Percentiles rank a stretch among this genome's conserved stretches.
Evolutionary conservation across 768 basidiomycete genomes (phyloP).

Genomic region (Phylloporus sp.): DNA sequence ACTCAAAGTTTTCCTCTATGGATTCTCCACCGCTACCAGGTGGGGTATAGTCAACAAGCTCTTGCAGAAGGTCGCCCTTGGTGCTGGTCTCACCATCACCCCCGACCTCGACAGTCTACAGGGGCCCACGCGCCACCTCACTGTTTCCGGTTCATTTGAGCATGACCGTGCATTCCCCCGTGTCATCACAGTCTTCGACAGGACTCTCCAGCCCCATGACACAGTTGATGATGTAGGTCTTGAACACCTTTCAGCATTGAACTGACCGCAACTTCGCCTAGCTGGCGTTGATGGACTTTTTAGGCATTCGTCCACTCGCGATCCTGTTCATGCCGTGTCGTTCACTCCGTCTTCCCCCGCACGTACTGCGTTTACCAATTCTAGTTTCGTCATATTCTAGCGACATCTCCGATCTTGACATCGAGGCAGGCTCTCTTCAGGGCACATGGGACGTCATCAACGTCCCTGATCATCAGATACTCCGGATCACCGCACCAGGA

Average conservation of each 20-base stretch:
- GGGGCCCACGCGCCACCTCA: constrained; percentile 22
- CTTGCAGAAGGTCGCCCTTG: constrained; percentile 48
- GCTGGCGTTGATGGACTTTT: constrained; percentile 36
- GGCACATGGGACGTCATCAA: constrained; percentile 42
- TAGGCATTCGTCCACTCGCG: constrained; percentile 54
- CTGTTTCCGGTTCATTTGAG: constrained; percentile 24
- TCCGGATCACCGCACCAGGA: constrained; percentile 33
- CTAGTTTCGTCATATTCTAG: constrained; percentile 27
- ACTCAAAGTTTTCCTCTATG: constrained; percentile 66
- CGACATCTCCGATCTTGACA: constrained; percentile 25
- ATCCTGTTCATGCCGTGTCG: constrained; percentile 60
- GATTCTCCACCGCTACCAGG: constrained; percentile 51
- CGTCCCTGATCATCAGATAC: constrained; percentile 38
- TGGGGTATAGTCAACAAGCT: constrained; percentile 58
- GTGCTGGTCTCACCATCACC: constrained; percentile 29
- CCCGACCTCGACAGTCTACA: constrained; percentile 19
- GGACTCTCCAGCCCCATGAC: constrained; percentile 20
- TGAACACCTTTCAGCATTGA: constrained; percentile 12
- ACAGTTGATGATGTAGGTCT: constrained; percentile 27
- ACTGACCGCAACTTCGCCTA: constrained; percentile 32
- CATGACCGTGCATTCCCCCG: constrained; percentile 26
- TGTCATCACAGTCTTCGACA: constrained; percentile 38
- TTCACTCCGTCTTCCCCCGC: constrained; percentile 33
- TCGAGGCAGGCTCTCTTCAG: constrained; percentile 23
- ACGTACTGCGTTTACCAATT: constrained; percentile 58